phyloP scores from a whole-genome alignment of 164 flowering plant genomes.

The Santalum album region DNA sequence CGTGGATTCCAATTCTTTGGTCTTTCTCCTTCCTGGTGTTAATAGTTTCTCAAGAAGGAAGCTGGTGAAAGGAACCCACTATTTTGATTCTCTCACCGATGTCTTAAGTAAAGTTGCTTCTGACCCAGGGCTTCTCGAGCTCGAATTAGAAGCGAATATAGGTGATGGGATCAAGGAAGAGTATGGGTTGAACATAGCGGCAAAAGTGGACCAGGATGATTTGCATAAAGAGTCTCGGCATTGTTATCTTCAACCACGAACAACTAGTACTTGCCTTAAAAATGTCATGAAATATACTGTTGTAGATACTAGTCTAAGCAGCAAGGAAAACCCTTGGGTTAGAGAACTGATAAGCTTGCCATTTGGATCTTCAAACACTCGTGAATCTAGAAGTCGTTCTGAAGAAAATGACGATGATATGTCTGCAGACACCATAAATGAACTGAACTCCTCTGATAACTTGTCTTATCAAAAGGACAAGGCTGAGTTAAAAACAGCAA shows the following conservation, averaged over 20 bases:
- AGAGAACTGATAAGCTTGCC: conserved; percentile 22
- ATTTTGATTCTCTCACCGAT: conserved; percentile 45
- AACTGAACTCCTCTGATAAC: not conserved
- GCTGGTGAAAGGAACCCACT: conserved; percentile 36
- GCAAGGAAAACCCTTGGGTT: conserved; percentile 11
- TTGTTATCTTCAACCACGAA: conserved; percentile 27
- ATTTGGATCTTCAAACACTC: conserved; percentile 1
- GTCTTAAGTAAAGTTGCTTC: conserved; percentile 35
- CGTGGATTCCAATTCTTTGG: conserved; percentile 23
- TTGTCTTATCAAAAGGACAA: no score
- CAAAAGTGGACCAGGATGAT: conserved; percentile 6
- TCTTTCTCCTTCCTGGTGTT: conserved; percentile 41
- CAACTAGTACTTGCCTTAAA: conserved; percentile 8
- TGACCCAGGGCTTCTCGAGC: conserved; percentile 34
- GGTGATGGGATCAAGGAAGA: conserved; percentile 11
- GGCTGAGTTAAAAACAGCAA: no score
- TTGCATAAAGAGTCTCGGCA: conserved; percentile 18
- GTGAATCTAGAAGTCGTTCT: conserved; percentile 10
- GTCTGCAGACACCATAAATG: not conserved
- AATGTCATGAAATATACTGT: conserved; percentile 28
- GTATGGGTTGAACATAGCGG: not conserved
- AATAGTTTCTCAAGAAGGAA: conserved; percentile 36
- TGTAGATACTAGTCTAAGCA: conserved; percentile 36
- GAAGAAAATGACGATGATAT: not conserved
- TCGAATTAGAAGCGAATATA: conserved; percentile 19